Evolutionary conservation across 768 basidiomycete genomes (phyloP), one percentile per base, ranked within the genome.

Genomic region (Lactarius sp.): DNA sequence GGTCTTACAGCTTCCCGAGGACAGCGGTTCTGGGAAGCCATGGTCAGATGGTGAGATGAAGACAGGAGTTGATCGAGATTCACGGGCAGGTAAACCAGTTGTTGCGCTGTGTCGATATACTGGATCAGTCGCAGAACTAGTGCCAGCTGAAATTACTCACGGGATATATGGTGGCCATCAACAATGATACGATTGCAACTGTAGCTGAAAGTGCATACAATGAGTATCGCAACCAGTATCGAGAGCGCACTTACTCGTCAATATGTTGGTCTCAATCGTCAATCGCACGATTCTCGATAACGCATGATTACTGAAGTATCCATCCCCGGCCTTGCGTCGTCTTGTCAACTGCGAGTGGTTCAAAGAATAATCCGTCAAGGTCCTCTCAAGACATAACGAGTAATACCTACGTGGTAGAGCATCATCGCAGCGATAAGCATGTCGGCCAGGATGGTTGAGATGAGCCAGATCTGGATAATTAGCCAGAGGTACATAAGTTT

Each of bases 21-120:
- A 63, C n/a, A 12, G 42, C 18, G 6, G n/a, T 16, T 20, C 62
- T 63, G 13, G 8, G 18, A 39, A 9, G 27, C 12, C 12, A 9
- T 18, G 1, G 37, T 58, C n/a, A 63, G 20, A 22, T 37, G 7
- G 13, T 4, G 9, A 16, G 10, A 52, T 33, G 5, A 7, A 34
- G 2, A 16, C 0, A 31, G 7, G 10, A 33, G 16, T 46, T 13
- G 39, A 31, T n/a, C 41, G 49, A 27, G 33, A 53, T 51, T 7
- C 47, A 63, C 62, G 62, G 56, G 52, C 56, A 63, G 16, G 51
- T 54, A 37, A 42, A 63, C 52, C 57, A 63, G 36, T 33, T 41
- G 44, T 63, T 52, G 42, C 37, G n/a, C 62, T 63, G 18, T 13
- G 27, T 12, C 22, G 18, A 44, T 20, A 9, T n/a, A 20, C 13